phyloP scores from a whole-genome alignment of 2,329 filamentous ascomycete species.

The Pseudocercospora eumusae region DNA sequence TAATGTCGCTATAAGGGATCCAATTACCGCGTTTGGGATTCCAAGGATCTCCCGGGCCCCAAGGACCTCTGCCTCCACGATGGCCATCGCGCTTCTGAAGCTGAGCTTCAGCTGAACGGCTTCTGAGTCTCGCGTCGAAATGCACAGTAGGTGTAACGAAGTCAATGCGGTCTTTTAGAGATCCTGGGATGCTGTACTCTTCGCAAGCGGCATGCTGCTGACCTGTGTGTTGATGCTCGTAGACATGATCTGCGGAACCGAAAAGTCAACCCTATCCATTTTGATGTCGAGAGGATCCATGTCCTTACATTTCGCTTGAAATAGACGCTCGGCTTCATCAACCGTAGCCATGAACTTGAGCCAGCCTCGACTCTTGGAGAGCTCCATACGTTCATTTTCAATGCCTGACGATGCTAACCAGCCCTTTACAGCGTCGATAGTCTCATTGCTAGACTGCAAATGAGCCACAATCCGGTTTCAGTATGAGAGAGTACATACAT shows the following conservation, averaged over 20 bases:
- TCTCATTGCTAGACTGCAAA: constrained; percentile 14
- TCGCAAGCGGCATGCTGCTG: constrained; percentile 44
- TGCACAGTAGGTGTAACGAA: constrained; percentile 61
- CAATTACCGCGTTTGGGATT: background rate
- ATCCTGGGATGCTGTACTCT: constrained; percentile 52
- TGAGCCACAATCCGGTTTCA: background rate
- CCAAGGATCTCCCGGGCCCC: background rate
- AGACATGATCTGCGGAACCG: constrained; percentile 49
- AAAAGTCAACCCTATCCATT: background rate
- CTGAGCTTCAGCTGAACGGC: constrained; percentile 2
- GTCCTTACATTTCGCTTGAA: constrained; percentile 51
- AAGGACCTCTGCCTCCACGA: background rate
- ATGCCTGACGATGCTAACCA: constrained; percentile 45
- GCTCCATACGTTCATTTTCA: constrained; percentile 36
- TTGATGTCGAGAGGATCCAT: background rate
- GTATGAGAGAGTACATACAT: background rate
- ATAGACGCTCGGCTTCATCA: constrained; percentile 43
- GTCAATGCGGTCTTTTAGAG: constrained; percentile 54
- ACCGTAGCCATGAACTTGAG: constrained; percentile 48
- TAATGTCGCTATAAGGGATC: constrained; percentile 28
- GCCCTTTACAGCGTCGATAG: constrained; percentile 41
- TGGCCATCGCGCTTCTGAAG: constrained; percentile 25
- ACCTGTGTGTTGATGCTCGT: constrained; percentile 59
- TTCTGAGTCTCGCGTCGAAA: constrained; percentile 36
- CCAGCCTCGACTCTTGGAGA: constrained; percentile 43